Conservation (phyloP, 345 rosid species). For the Xanthoceras sorbifolium region DNA sequence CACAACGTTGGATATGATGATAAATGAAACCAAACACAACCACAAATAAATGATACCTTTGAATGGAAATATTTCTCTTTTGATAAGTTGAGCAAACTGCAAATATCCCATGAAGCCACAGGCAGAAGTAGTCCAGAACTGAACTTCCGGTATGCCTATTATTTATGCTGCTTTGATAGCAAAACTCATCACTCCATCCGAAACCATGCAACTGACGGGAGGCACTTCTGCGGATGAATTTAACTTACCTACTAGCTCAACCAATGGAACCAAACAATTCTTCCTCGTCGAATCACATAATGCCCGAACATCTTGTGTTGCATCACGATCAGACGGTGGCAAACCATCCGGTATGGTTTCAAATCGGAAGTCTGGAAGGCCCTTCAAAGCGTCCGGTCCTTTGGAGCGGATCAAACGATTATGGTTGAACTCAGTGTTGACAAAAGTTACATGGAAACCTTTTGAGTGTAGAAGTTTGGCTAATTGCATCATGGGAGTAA, state of each 20-base stretch:
- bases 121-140: constrained; percentile 30
- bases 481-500: constrained; percentile 34
- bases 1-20: too few relatives aligned
- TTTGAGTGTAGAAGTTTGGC: constrained; percentile 34
- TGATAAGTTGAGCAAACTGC: constrained; percentile 21
- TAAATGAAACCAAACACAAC: too few relatives aligned
- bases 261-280: constrained; percentile 34
- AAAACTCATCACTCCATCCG: constrained; percentile 40
- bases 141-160: constrained; percentile 32
- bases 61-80: constrained; percentile 34
- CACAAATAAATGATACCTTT: too few relatives aligned
- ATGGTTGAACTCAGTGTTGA: constrained; percentile 42
- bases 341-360: constrained; percentile 36
- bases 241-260: constrained; percentile 27
- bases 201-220: constrained; percentile 27
- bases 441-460: constrained; percentile 47
- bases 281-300: constrained; percentile 23
- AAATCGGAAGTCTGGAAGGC: constrained; percentile 35
- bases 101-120: constrained; percentile 28
- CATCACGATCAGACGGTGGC: constrained; percentile 28
- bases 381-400: constrained; percentile 27
- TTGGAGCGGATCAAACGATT: constrained; percentile 30
- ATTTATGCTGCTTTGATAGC: constrained; percentile 21
- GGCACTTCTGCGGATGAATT: constrained; percentile 22
- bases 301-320: constrained; percentile 23